phyloP scores from a whole-genome alignment of 176 grass and related monocot genomes.

The Aegilops bicornis region DNA sequence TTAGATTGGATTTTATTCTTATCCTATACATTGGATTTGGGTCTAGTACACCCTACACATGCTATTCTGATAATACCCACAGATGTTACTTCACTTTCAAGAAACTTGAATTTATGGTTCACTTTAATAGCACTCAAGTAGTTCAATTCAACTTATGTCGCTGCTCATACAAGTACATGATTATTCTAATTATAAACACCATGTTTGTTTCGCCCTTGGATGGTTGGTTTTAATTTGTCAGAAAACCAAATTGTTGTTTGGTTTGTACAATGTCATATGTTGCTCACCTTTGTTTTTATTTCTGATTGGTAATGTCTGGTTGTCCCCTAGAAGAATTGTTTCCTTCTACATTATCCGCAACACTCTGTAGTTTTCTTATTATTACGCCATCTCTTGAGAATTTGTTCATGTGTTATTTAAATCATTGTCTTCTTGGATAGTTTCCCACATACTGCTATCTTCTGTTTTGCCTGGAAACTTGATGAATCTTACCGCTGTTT shows the following conservation, averaged over 20 bases:
- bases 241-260: neutral
- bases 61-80: neutral
- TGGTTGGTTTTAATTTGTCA: neutral
- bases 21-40: neutral
- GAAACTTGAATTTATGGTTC: neutral
- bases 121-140: neutral
- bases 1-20: no score
- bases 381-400: neutral
- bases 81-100: neutral
- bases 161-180: neutral
- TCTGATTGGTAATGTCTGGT: no score
- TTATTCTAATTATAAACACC: neutral
- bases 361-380: neutral
- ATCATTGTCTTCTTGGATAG: neutral
- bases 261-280: neutral
- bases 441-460: neutral
- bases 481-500: constrained; percentile 10
- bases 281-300: no score
- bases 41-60: neutral
- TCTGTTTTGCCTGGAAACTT: neutral
- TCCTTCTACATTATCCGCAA: no score
- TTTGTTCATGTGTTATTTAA: neutral
- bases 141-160: neutral
- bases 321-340: no score
- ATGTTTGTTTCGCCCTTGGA: neutral